These are phyloP conservation scores for Colletotrichum navitas DNA, from an alignment of 2,329 filamentous ascomycete species.

Conservation along the genomic window DNA sequence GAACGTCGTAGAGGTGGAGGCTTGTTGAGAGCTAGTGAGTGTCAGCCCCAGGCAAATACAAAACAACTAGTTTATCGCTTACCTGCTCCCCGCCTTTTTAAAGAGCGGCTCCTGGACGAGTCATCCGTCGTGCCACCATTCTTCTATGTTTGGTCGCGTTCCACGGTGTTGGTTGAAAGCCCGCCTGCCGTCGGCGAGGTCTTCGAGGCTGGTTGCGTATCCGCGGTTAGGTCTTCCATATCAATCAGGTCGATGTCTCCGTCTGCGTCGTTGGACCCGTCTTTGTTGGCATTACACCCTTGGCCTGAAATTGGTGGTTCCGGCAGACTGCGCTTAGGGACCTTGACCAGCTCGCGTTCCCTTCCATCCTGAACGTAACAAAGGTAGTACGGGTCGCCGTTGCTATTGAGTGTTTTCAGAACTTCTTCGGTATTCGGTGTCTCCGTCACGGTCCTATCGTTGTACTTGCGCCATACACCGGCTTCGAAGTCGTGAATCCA, in stretches of 20 bases:
- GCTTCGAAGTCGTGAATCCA: slow-evolving; percentile 90
- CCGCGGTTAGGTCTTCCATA: neutral
- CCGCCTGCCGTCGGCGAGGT: neutral
- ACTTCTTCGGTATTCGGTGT: slow-evolving; percentile 75
- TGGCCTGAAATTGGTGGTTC: neutral
- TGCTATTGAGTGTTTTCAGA: slow-evolving; percentile 73
- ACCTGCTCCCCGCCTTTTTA: neutral
- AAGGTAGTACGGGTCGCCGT: slow-evolving; percentile 84
- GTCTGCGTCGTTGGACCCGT: slow-evolving; percentile 17
- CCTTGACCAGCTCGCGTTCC: slow-evolving; percentile 66
- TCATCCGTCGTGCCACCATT: neutral
- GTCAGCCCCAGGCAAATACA: neutral
- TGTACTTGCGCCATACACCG: slow-evolving; percentile 91
- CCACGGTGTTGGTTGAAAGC: neutral
- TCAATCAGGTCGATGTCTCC: slow-evolving; percentile 24
- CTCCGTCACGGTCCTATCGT: slow-evolving; percentile 85
- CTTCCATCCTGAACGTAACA: slow-evolving; percentile 82
- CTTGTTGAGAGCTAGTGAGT: neutral
- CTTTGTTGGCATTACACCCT: neutral
- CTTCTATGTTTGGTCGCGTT: slow-evolving; percentile 10
- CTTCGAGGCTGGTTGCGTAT: neutral
- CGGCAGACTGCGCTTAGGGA: slow-evolving; percentile 49
- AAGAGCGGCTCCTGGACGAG: neutral
- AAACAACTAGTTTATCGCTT: neutral
- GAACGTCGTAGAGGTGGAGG: neutral